Conservation (phyloP, 148 eudicot genomes). For the Rhododendron mucronatum region DNA sequence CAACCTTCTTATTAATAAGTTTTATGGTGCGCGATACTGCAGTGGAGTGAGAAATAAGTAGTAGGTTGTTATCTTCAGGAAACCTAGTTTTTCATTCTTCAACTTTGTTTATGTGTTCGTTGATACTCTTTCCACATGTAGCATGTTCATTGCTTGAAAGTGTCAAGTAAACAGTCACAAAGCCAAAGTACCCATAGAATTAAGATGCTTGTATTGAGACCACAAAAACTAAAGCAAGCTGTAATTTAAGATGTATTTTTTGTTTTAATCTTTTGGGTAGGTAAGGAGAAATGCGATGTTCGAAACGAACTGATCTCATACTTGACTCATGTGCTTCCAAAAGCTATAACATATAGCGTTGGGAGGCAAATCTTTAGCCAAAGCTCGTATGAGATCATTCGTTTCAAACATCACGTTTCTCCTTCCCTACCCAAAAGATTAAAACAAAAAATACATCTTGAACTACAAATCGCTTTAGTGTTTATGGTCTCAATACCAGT, state of each 20-base stretch:
- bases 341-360: neutral
- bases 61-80: slow-evolving; percentile 4
- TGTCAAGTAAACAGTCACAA: neutral
- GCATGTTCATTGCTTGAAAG: neutral
- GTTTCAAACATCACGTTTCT: slow-evolving; percentile 7
- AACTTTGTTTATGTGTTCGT: neutral
- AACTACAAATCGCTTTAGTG: neutral
- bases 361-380: slow-evolving; percentile 11
- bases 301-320: neutral
- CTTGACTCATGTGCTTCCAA: no score
- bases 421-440: neutral
- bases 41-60: slow-evolving; percentile 6
- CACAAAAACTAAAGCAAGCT: neutral
- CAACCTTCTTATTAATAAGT: neutral
- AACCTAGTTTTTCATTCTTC: neutral
- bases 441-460: neutral
- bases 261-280: neutral
- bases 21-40: slow-evolving; percentile 11
- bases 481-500: neutral
- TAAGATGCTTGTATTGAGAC: neutral
- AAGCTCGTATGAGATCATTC: neutral
- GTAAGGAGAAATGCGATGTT: slow-evolving; percentile 3
- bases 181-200: no score
- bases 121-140: neutral
- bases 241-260: neutral